phyloP scores from a whole-genome alignment of 495 filamentous ascomycete species.

The Xeromyces bisporus region DNA sequence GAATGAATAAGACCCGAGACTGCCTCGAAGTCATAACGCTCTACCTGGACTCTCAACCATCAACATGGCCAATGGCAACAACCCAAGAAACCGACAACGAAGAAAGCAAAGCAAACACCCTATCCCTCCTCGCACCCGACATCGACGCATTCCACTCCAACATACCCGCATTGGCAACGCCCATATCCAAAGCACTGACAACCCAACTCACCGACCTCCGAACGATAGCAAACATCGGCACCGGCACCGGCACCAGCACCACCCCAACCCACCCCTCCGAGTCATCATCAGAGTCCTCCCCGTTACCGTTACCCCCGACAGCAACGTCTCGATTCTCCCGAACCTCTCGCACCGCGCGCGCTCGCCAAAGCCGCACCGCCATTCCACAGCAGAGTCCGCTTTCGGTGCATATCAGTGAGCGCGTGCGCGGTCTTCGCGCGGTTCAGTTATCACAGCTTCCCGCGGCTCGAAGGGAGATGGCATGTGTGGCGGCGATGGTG shows the following conservation, averaged over 20 bases:
- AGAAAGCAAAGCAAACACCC: slow-evolving; percentile 6
- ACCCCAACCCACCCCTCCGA: neutral
- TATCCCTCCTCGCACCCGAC: slow-evolving; percentile 20
- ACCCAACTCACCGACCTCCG: slow-evolving; percentile 14
- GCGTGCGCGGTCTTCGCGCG: slow-evolving; percentile 13
- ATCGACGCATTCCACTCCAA: slow-evolving; percentile 22
- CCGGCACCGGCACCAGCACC: slow-evolving; percentile 5
- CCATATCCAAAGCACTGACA: slow-evolving; percentile 15
- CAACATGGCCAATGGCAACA: too few relatives aligned
- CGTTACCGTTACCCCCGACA: too few relatives aligned
- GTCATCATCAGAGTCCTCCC: slow-evolving; percentile 1
- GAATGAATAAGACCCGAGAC: slow-evolving; percentile 20
- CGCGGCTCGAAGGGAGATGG: slow-evolving; percentile 18
- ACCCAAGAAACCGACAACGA: slow-evolving; percentile 10
- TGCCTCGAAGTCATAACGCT: slow-evolving; percentile 19
- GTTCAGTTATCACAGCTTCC: slow-evolving; percentile 20
- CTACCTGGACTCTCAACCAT: slow-evolving; percentile 26
- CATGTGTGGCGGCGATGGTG: slow-evolving; percentile 20
- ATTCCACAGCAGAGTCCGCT: slow-evolving; percentile 11
- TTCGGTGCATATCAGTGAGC: slow-evolving; percentile 12
- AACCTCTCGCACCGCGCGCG: slow-evolving; percentile 9
- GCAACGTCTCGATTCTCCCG: neutral
- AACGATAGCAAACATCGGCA: slow-evolving; percentile 10
- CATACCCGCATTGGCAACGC: slow-evolving; percentile 12
- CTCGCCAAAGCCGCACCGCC: slow-evolving; percentile 12